Percentiles rank a stretch among this genome's conserved stretches.
phyloP scores from a whole-genome alignment of 352 stramenopile species.

The Phytophthora sansomeana region DNA sequence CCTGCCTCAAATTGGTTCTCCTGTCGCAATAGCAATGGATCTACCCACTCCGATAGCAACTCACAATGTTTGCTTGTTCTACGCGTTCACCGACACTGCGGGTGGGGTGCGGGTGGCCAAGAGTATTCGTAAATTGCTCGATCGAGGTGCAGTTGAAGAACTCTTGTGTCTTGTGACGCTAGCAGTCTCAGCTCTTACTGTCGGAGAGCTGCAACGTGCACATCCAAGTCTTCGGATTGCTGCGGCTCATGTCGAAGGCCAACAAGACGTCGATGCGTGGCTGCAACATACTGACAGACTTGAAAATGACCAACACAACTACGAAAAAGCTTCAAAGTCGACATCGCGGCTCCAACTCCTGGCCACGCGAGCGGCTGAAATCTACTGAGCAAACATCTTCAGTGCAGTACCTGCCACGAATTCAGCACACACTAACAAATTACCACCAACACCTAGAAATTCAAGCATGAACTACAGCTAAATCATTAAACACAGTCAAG shows the following conservation, averaged over 20 bases:
- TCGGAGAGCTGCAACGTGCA: constrained; percentile 28
- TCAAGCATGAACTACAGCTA: background rate
- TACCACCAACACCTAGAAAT: background rate
- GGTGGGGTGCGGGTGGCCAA: constrained; percentile 20
- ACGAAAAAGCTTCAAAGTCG: background rate
- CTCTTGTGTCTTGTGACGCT: constrained; percentile 35
- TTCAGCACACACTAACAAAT: background rate
- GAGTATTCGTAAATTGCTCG: constrained; percentile 23
- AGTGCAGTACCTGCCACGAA: no score
- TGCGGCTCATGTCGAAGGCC: constrained; percentile 27
- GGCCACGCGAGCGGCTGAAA: constrained; percentile 13
- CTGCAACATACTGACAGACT: background rate
- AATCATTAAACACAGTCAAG: constrained; percentile 13
- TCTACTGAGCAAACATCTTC: constrained; percentile 15
- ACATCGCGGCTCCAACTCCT: constrained; percentile 13
- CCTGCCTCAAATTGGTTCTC: constrained; percentile 8
- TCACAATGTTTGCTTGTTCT: constrained; percentile 33
- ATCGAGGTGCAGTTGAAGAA: constrained; percentile 27
- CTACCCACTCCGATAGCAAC: constrained; percentile 18
- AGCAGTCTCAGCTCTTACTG: constrained; percentile 20
- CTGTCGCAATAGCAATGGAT: constrained; percentile 8
- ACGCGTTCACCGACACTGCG: constrained; percentile 20
- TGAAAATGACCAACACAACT: constrained; percentile 4
- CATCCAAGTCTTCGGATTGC: constrained; percentile 31
- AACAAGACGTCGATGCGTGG: constrained; percentile 11